These are phyloP conservation scores for Ustilago loliicola DNA, from an alignment of 1,284 basidiomycete species.

Conservation along the genomic window DNA sequence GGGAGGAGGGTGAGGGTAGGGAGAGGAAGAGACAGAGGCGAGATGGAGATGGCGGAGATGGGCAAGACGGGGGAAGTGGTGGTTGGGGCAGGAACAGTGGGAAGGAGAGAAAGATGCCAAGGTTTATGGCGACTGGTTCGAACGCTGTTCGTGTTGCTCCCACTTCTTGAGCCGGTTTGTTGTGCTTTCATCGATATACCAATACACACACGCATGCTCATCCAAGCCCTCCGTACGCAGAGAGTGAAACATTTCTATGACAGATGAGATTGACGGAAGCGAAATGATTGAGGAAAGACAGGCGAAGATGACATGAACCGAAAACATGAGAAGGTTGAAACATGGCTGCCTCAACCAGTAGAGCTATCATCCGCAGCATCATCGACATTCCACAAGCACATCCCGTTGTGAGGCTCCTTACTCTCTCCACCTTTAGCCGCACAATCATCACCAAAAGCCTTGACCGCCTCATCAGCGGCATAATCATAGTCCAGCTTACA, in stretches of 20 bases:
- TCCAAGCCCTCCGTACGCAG: neutral
- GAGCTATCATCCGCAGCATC: constrained; percentile 20
- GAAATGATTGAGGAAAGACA: neutral
- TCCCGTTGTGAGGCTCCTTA: constrained; percentile 29
- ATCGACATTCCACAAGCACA: constrained; percentile 47
- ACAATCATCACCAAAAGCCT: constrained; percentile 35
- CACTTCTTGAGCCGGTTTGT: constrained; percentile 23
- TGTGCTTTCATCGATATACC: constrained; percentile 26
- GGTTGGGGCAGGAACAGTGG: constrained; percentile 36
- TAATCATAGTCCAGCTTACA: constrained; percentile 37
- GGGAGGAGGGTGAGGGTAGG: constrained; percentile 15
- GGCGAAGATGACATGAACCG: neutral
- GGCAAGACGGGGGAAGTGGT: constrained; percentile 10
- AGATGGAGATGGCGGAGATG: constrained; percentile 12
- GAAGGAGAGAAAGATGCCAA: constrained; percentile 39
- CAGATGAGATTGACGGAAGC: neutral
- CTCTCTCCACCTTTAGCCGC: constrained; percentile 20
- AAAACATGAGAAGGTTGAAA: neutral
- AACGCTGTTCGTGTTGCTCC: constrained; percentile 56
- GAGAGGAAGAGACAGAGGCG: constrained; percentile 19
- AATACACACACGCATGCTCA: constrained; percentile 10
- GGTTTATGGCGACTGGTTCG: constrained; percentile 55
- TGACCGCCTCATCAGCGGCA: constrained; percentile 18
- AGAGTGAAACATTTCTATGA: constrained; percentile 12
- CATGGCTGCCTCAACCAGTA: neutral